Percentiles rank a stretch among this genome's conserved stretches.
phyloP scores from a whole-genome alignment of 495 filamentous ascomycete genomes.

The Apiosordaria backusii region DNA sequence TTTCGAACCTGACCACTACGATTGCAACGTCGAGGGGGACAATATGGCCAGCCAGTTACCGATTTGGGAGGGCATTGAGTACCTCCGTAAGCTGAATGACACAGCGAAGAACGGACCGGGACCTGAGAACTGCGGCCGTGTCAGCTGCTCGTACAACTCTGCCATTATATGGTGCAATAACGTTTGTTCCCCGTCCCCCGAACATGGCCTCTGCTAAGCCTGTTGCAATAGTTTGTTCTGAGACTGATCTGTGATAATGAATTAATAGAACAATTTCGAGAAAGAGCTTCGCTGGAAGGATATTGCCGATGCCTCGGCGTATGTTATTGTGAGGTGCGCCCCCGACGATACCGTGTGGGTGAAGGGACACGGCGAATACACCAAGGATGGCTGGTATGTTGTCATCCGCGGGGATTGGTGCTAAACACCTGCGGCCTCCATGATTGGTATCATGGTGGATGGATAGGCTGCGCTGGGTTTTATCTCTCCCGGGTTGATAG shows the following conservation, averaged over 20 bases:
- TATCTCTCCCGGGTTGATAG: too few species aligned
- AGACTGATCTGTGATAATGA: too few species aligned
- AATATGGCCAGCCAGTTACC: background rate
- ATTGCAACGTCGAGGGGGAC: background rate
- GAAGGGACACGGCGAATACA: background rate
- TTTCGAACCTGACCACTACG: background rate
- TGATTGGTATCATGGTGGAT: too few species aligned
- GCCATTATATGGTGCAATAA: background rate
- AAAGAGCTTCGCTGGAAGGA: background rate
- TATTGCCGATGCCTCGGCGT: background rate
- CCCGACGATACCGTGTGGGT: background rate
- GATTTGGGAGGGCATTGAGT: background rate
- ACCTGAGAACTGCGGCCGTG: background rate
- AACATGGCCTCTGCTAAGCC: too few species aligned
- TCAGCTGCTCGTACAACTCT: background rate
- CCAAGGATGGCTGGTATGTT: background rate
- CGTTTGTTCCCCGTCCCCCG: too few species aligned
- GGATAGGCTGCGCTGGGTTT: too few species aligned
- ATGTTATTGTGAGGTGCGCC: background rate
- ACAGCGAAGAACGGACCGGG: background rate
- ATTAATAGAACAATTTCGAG: background rate
- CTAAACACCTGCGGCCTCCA: too few species aligned
- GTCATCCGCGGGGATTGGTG: background rate
- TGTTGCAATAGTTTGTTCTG: too few species aligned
- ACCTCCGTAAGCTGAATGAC: background rate